Base-by-base conservation (phyloP, 2,329 filamentous ascomycete genomes). In the Ustulina deusta region DNA sequence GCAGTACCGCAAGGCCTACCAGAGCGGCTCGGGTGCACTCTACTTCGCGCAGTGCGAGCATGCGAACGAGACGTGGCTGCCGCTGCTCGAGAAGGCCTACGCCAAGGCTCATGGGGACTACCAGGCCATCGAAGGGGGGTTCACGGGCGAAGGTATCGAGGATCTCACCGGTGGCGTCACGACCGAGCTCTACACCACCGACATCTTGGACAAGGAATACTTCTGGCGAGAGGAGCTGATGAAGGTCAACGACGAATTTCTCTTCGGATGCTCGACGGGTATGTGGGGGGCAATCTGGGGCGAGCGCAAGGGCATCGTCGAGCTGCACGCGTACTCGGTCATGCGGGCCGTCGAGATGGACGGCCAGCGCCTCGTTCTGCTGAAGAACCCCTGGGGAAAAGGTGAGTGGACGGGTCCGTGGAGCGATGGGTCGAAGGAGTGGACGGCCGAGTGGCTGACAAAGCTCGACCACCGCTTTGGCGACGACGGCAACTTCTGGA, bases 391-490 rank as follows among this genome's bases (percentile, higher is more conserved):
- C 0, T 96, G 92, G 93, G 93, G 93, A 1, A 89, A 89, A 70
- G 88, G 87, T 36, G 93, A 94, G 79, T 96, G 93, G 92, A 91
- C 87, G 34, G 93, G 93, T 1, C 84, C 91, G 1, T 96, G 93
- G 92, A 90, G 87, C 3, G 93, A 96, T 75, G 93, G 93, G 0
- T 93, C 91, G 6, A 91, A 93, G 74, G 90, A 95, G 78, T 97
- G 93, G 93, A 95, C 91, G 0, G 84, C 91, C 0, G 90, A 94
- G 72, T 93, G 91, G 87, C 89, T 95, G 79, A 81, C 89, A 67
- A 89, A 90, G 73, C 84, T 96, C 0, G 84, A 86, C 52, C 91
- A 94, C 76, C 88, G 86, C 48, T 94, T 94, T 72, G 91, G 92
- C 44, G 90, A 93, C 71, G 92, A 94, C 72, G 92, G 91, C 27